Evolutionary conservation across 257 asterid species (phyloP), one percentile per base, ranked within the genome.

Genomic region (Euphrasia confusa): DNA sequence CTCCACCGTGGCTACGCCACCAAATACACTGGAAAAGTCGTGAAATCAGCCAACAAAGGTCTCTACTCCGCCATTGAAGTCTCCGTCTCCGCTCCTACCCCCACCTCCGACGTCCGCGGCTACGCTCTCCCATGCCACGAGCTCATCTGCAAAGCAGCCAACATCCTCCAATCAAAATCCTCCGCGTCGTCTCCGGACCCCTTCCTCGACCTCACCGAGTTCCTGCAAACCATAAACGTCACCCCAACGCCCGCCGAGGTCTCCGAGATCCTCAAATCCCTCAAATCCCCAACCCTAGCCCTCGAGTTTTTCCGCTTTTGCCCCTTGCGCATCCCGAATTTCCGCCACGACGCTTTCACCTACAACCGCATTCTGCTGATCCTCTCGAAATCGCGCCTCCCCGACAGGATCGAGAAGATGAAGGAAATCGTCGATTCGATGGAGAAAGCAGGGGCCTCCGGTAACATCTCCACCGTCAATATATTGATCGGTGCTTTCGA

Each of bases 121-220:
- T 84, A 88, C 68, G 81, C 82, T n/a, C 90, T 92, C 12, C 98
- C 95, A 24, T 95, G 98, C 71, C 95, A 83, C 45, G 90, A 89
- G 65, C 85, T 92, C 71, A 86, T 92, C 66, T 87, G 90, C 83
- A 78, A 71, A 65, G 84, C 85, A 40, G 68, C 84, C 39, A 73
- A 77, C 1, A 79, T 91, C 65, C 84, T 88, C 48, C 91, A 87
- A 42, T 78, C 90, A 2, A 76, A 77, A 39, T 68, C 90, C 15
- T 61, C 87, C 58, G 54, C 64, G 24, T 68, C 85, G 0, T 78
- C 86, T 2, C 74, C 77, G 4, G 86, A 84, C 70, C 80, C 87
- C 17, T 80, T 86, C 85, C 84, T 73, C 66, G 95, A 84, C 74
- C 79, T 91, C 71, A 58, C 81, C 10, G 87, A 86, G 10, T 81